Conservation (phyloP, 306 rosid genomes). For the Castanospermum australe region DNA sequence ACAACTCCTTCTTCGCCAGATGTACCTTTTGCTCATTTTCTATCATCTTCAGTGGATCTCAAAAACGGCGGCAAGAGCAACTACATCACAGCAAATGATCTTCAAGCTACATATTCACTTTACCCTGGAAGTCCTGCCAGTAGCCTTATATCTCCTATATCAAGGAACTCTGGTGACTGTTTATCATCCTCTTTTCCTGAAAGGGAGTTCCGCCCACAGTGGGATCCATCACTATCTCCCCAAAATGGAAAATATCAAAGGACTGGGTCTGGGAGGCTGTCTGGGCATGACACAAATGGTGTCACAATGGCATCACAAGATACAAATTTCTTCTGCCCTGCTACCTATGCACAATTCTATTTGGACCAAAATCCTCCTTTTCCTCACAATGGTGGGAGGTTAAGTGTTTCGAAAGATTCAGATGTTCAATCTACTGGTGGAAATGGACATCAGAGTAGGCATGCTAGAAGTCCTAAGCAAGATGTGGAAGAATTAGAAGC, state of each 20-base stretch:
- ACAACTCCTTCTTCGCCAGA: slow-evolving; percentile 99
- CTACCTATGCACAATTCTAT: slow-evolving; percentile 94
- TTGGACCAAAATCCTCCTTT: slow-evolving; percentile 92
- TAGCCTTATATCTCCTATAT: slow-evolving; percentile 74
- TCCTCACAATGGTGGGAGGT: slow-evolving; percentile 91
- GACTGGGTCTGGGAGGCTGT: slow-evolving; percentile 67
- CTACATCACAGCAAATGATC: slow-evolving; percentile 79
- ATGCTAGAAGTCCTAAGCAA: slow-evolving; percentile 84
- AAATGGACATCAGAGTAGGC: slow-evolving; percentile 81
- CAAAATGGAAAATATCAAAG: slow-evolving; percentile 68
- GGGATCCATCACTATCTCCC: slow-evolving; percentile 81
- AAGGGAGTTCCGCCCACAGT: slow-evolving; percentile 66
- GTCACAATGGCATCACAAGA: slow-evolving; percentile 74
- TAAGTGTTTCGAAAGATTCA: slow-evolving; percentile 94
- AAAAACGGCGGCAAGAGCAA: slow-evolving; percentile 57
- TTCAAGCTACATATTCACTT: slow-evolving; percentile 82
- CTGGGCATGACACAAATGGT: slow-evolving; percentile 63
- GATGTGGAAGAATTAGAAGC: slow-evolving; percentile 98
- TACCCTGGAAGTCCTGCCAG: slow-evolving; percentile 96
- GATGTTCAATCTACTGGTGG: slow-evolving; percentile 80
- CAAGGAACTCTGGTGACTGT: slow-evolving; percentile 77
- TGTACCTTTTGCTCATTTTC: slow-evolving; percentile 96
- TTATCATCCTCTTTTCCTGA: slow-evolving; percentile 81
- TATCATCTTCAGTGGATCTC: slow-evolving; percentile 74
- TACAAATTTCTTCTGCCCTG: slow-evolving; percentile 97